Evolutionary conservation across 192 early-diverging fungal species (phyloP).

Genomic region (Coemansia sp.): DNA sequence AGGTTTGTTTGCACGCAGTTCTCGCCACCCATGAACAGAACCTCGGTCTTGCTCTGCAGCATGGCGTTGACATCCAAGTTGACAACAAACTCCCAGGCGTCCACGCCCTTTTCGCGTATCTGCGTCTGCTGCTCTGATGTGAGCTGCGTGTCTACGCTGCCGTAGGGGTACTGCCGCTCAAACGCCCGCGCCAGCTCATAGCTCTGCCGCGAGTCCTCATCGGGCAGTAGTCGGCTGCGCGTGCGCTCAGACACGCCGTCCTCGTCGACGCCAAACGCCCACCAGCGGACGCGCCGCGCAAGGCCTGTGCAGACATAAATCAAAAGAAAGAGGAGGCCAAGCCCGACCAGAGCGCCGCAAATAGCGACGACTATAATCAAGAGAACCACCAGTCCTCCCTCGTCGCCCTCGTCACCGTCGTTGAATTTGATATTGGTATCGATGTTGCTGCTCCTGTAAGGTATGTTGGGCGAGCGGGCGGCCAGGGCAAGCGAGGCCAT

Average conservation of each 20-base stretch:
- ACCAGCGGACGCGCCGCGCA: conserved; percentile 25
- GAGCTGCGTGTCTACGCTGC: conserved; percentile 75
- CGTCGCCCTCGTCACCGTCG: conserved; percentile 12
- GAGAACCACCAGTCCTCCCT: conserved; percentile 37
- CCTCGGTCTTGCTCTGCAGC: conserved; percentile 72
- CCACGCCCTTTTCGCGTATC: conserved; percentile 82
- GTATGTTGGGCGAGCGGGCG: background rate
- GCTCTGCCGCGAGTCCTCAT: conserved; percentile 59
- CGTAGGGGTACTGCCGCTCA: conserved; percentile 72
- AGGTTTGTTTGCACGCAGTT: conserved; percentile 80
- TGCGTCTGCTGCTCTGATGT: conserved; percentile 73
- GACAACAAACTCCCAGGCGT: conserved; percentile 82
- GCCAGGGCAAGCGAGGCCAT: conserved; percentile 4
- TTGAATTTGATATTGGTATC: background rate
- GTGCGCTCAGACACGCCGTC: conserved; percentile 51
- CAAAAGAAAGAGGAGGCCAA: conserved; percentile 33
- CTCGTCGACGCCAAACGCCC: conserved; percentile 41
- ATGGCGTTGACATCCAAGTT: conserved; percentile 65
- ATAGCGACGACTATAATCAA: conserved; percentile 43
- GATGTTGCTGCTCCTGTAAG: background rate
- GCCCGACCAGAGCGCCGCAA: conserved; percentile 39
- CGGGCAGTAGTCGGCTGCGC: conserved; percentile 47
- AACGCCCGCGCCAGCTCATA: conserved; percentile 63
- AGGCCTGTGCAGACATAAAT: conserved; percentile 21
- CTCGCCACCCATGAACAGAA: conserved; percentile 73